These are phyloP conservation scores for Porodaedalea pini DNA, from an alignment of 1,284 basidiomycete genomes.

Conservation along the genomic window DNA sequence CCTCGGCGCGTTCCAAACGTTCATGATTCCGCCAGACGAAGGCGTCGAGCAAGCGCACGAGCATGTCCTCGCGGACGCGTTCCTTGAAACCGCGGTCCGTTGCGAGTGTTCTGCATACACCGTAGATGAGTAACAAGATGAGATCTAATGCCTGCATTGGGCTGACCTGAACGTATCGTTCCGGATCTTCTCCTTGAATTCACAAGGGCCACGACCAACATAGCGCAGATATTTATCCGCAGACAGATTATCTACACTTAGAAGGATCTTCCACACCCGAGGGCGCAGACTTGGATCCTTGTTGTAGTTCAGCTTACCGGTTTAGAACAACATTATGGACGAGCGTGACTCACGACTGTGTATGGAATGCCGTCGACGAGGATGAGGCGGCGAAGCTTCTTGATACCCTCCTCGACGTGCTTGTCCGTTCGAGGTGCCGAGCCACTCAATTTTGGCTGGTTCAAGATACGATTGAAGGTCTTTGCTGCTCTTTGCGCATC, in stretches of 20 bases:
- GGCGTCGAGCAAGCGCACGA: constrained; percentile 91
- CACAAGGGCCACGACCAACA: constrained; percentile 79
- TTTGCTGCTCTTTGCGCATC: constrained; percentile 40
- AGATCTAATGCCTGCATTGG: not conserved
- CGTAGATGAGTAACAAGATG: not conserved
- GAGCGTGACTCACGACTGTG: constrained; percentile 42
- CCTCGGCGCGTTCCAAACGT: constrained; percentile 47
- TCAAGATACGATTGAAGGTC: constrained; percentile 74
- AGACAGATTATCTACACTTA: constrained; percentile 75
- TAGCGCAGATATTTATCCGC: constrained; percentile 77
- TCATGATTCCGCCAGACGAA: constrained; percentile 94
- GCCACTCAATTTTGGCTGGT: constrained; percentile 51
- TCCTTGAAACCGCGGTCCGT: constrained; percentile 95
- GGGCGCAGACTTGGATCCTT: constrained; percentile 75
- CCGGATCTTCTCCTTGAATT: constrained; percentile 85
- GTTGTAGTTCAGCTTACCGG: not conserved
- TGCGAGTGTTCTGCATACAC: constrained; percentile 75
- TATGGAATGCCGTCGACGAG: constrained; percentile 87
- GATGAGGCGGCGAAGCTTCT: constrained; percentile 79
- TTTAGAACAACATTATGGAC: not conserved
- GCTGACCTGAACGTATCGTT: constrained; percentile 74
- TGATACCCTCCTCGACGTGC: constrained; percentile 76
- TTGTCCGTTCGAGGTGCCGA: constrained; percentile 60
- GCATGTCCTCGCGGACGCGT: constrained; percentile 92
- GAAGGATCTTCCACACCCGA: constrained; percentile 88